Evolutionary conservation across 192 early-diverging fungal species (phyloP).

Genomic region (Linnemannia exigua): DNA sequence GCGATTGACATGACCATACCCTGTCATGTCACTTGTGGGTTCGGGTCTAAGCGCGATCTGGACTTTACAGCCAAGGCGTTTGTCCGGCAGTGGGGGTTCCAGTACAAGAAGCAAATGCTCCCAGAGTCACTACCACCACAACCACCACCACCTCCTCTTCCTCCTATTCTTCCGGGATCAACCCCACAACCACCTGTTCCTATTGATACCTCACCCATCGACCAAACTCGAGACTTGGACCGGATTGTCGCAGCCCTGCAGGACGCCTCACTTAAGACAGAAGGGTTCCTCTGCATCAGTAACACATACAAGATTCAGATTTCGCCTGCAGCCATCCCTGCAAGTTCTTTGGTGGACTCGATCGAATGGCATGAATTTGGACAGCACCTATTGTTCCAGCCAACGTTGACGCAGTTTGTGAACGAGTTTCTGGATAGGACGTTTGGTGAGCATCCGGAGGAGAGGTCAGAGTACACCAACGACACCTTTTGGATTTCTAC

Average conservation of each 20-base stretch:
- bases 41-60: conserved; percentile 7
- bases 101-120: conserved; percentile 12
- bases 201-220: not conserved
- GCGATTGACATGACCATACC: conserved; percentile 6
- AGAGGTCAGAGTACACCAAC: not conserved
- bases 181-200: not conserved
- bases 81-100: conserved; percentile 16
- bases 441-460: not conserved
- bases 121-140: not conserved
- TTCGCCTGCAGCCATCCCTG: not conserved
- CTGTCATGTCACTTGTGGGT: conserved; percentile 24
- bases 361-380: conserved; percentile 14
- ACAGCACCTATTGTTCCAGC: conserved; percentile 7
- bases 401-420: not conserved
- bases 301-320: conserved; percentile 26
- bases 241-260: not conserved
- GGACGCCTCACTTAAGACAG: not conserved
- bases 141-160: too few relatives aligned
- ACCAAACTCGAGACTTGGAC: not conserved
- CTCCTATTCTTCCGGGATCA: not conserved
- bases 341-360: not conserved
- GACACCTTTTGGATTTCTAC: conserved; percentile 15
- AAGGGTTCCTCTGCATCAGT: conserved; percentile 2
- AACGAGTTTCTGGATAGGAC: conserved; percentile 1
- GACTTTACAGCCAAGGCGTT: conserved; percentile 24